phyloP scores from a whole-genome alignment of 176 grass and related monocot genomes.

The Triticum urartu region DNA sequence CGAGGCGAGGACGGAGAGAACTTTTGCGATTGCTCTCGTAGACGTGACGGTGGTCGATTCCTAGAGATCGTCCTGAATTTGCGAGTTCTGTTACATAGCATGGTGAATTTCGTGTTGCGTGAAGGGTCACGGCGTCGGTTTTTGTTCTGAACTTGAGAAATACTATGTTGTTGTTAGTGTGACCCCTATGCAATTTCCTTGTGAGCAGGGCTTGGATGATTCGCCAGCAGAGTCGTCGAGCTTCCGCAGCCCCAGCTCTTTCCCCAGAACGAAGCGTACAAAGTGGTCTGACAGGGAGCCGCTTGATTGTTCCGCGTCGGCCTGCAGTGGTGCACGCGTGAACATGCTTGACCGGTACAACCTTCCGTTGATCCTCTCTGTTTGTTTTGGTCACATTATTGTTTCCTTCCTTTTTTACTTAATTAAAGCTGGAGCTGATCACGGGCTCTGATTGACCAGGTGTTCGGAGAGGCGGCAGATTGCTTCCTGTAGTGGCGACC shows the following conservation, averaged over 20 bases:
- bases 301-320: not conserved
- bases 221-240: not conserved
- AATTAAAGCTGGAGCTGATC: not conserved
- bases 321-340: not conserved
- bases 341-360: not conserved
- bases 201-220: not conserved
- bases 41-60: not conserved
- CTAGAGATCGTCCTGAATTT: not conserved
- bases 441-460: constrained; percentile 8
- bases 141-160: not conserved
- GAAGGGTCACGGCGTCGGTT: not conserved
- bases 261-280: constrained; percentile 15
- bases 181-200: constrained; percentile 5
- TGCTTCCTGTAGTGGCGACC: constrained; percentile 18
- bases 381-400: not conserved
- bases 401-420: not conserved
- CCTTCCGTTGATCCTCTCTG: not conserved
- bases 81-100: not conserved
- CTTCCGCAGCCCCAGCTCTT: not conserved
- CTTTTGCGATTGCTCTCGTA: not conserved
- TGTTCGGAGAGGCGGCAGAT: not conserved
- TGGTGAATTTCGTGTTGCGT: not conserved
- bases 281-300: not conserved
- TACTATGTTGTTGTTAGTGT: not conserved
- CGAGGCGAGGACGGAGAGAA: not conserved